Base-by-base conservation (phyloP, 495 filamentous ascomycete species). In the Talaromyces liani region DNA sequence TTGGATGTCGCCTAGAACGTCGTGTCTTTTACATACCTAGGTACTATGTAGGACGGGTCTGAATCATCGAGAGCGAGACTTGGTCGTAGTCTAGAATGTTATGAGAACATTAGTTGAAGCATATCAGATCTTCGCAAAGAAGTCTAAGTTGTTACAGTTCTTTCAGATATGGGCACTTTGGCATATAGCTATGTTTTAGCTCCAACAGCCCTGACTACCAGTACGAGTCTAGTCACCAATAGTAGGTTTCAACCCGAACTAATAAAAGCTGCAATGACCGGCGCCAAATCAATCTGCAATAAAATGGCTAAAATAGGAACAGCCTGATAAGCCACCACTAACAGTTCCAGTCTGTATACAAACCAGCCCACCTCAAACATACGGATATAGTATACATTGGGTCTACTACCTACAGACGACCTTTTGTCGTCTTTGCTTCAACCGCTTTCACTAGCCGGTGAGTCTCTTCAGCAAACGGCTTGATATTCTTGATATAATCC, bases 401-500 rank as follows among this genome's bases (percentile, higher is more conserved):
- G n/a, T 29, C 22, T 22, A 6, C 18, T 22, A 6, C 18, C 41
- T 53, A 47, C 59, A 61, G 36, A 51, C 59, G 59, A 9, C 59
- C 59, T 49, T 29, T 53, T 25, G 18, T 67, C 49, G 68, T 61
- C 58, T 65, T 41, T 56, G 70, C 68, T 70, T 78, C 76, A 54
- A 81, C 79, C 68, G 74, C 70, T 68, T 83, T 67, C 34, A 88
- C 80, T 51, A 89, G 77, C 66, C 82, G 80, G 91, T 91, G 96
- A 2, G 91, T 89, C 60, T 87, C 80, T 71, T 88, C 78, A 5
- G 87, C 91, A 76, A 92, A 84, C 47, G 84, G 84, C 51, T 75
- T 80, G 68, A 88, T 84, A 69, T 82, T 78, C 45, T 77, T 77
- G 8, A 75, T 91, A 73, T 96, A 91, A 47, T 87, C 83, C 58